Evolutionary conservation across 2,329 filamentous ascomycete genomes (phyloP), one percentile per base, ranked within the genome.

Genomic region (Biscogniauxia marginata): DNA sequence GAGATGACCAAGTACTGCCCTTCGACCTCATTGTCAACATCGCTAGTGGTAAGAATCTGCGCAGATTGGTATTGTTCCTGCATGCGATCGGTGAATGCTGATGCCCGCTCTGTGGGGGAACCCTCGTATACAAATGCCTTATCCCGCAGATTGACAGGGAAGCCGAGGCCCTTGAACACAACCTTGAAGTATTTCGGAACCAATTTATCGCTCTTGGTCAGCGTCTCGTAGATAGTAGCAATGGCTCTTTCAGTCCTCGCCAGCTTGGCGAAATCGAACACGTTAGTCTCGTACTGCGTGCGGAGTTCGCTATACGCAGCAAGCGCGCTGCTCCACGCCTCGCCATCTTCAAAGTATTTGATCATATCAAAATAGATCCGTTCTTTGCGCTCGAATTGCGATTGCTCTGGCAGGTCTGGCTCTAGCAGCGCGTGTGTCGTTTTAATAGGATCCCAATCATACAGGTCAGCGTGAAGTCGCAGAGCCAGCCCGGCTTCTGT

Each of bases 81-180:
- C 84, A 98, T 91, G 50, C 91, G 88, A 70, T 97, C 93, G 1
- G 90, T 91, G 66, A 98, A 98, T 4, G 86, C 87, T 1, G 86
- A 84, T 44, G 91, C 85, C 20, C 89, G 84, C 73, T 98, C 93
- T 6, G 80, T 85, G 0, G 88, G 81, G 1, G 86, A 84, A 0
- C 90, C 92, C 73, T 98, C 91, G 65, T 96, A 96, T 54, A 98
- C 88, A 72, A 91, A 98, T 57, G 93, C 88, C 75, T 96, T 96
- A 72, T 97, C 92, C 51, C 92, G 84, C 20, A 98, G 73, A 49
- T 82, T 88, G 1, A 85, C 68, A 1, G 93, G 90, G 73, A 97
- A 98, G 1, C 93, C 93, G 53, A 96, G 84, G 4, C 93, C 93
- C 67, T 88, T 90, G 77, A 95, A 98, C 11, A 87, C 82, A 23